Base-by-base conservation (phyloP, 805 yeast genomes). In the Candida taoyuanica region DNA sequence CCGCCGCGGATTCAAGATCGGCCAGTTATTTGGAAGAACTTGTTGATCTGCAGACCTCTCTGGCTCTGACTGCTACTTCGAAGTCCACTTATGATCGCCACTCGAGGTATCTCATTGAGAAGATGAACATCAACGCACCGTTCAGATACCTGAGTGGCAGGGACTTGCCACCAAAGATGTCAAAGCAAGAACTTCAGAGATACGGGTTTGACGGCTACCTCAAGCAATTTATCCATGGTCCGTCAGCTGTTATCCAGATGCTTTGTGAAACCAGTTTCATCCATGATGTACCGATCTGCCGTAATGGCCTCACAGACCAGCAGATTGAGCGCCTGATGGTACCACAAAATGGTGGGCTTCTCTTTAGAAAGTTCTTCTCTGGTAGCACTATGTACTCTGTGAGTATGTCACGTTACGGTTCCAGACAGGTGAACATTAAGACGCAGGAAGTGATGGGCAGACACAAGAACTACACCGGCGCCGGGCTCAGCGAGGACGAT, bases 131-230 rank as follows among this genome's bases (percentile, higher is more conserved):
- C 15, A 73, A 73, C 41, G 76, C 78, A 5, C 74, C 85, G 11
- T 67, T 81, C 36, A 76, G 87, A 69, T 72, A 77, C 43, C 21
- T 66, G 5, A 47, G 58, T 17, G 34, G 47, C 5, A 36, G 28
- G 5, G 17, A 34, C 37, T 44, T 39, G 33, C 33, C 39, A 28
- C 63, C 51, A 26, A 57, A 50, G 20, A 42, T 56, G 18, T 37
- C 66, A 37, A 43, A 40, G 3, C 65, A 64, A 7, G 54, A 68
- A 33, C 49, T 87, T 2, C 51, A 46, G 20, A 25, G 40, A 0
- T 58, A 65, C 17, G 96, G 96, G 0, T 88, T 93, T 58, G 95
- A 85, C 39, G 93, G 95, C 1, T 85, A 76, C 52, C 48, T 88
- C 18, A 59, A 73, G 2, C 96, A 93, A 50, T 76, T 76, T 45